Base-by-base conservation (phyloP, 2,329 filamentous ascomycete species). In the Xylariaceae sp. region DNA sequence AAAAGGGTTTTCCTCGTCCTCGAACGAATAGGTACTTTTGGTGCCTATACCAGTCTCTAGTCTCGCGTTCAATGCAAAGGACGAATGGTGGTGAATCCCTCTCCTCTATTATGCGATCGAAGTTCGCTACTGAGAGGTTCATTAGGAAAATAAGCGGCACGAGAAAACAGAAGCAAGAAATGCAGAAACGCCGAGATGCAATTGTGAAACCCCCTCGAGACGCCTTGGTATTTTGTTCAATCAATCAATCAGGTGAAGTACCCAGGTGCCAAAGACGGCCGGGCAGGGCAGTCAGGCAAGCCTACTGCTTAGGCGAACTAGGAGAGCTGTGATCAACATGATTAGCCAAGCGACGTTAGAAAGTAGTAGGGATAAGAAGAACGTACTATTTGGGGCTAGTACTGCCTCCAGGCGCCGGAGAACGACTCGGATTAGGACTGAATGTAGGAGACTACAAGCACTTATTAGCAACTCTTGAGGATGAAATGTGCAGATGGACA, bases 361-460 rank as follows among this genome's bases (percentile, higher is more conserved):
- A 34, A 34, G 47, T 2, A 37, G 18, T 13, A 15, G 8, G 26
- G 3, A 13, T 12, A 42, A 19, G 19, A n/a, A 32, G 36, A 43
- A 71, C 72, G 55, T 67, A 75, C 73, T 74, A 76, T 57, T 72
- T 72, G 22, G 71, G 67, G 54, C 70, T 72, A 37, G 68, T 68
- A 50, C 68, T 71, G 34, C 69, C 65, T 41, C 66, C 70, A 56
- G 71, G 72, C 58, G 73, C 74, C 3, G 76, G 76, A 43, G 75
- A 76, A 60, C 71, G 76, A 48, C 65, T 65, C 30, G 74, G 74
- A 53, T 80, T 56, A 81, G 61, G 76, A 67, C 32, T 48, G 18
- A 57, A 57, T 1, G 41, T 34, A 5, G 29, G 21, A n/a, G 55
- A 61, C 57, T 61, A 16, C 1, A 49, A 21, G 47, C n/a, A 16